These are phyloP conservation scores for Claviceps maximensis DNA, from an alignment of 2,329 filamentous ascomycete genomes.

Conservation along the genomic window DNA sequence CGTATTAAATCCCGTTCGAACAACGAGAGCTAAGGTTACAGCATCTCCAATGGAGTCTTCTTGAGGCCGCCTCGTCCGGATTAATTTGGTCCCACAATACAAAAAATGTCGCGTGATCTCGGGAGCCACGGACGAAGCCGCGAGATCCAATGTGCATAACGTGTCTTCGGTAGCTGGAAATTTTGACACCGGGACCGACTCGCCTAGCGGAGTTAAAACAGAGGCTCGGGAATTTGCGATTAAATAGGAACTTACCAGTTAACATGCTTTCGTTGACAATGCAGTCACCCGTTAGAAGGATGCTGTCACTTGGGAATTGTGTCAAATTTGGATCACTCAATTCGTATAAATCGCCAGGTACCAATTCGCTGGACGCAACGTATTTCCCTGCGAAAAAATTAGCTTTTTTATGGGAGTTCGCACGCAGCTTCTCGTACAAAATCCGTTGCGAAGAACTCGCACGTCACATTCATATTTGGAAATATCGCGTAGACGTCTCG, in stretches of 20 bases:
- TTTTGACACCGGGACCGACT: conserved; percentile 95
- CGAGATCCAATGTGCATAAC: conserved; percentile 62
- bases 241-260: conserved; percentile 39
- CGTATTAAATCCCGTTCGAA: conserved; percentile 92
- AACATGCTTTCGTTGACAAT: conserved; percentile 99
- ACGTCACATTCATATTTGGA: conserved; percentile 93
- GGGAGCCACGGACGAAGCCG: conserved; percentile 68
- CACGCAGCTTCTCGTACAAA: conserved; percentile 46
- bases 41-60: conserved; percentile 78
- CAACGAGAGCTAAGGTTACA: conserved; percentile 79
- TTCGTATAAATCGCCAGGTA: conserved; percentile 94
- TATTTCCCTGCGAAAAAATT: conserved; percentile 49
- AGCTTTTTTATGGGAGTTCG: neutral
- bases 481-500: conserved; percentile 80
- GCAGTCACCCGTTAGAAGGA: conserved; percentile 84
- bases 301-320: conserved; percentile 83
- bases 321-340: conserved; percentile 82
- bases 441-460: conserved; percentile 82
- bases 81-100: conserved; percentile 90
- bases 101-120: conserved; percentile 80
- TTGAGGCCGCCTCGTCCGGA: conserved; percentile 77
- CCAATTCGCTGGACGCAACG: conserved; percentile 73
- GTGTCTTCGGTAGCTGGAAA: conserved; percentile 69
- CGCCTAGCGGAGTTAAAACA: conserved; percentile 34
- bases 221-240: neutral